Conservation (phyloP, 1,139 yeast genomes). For the Yamadazyma blattariae region DNA sequence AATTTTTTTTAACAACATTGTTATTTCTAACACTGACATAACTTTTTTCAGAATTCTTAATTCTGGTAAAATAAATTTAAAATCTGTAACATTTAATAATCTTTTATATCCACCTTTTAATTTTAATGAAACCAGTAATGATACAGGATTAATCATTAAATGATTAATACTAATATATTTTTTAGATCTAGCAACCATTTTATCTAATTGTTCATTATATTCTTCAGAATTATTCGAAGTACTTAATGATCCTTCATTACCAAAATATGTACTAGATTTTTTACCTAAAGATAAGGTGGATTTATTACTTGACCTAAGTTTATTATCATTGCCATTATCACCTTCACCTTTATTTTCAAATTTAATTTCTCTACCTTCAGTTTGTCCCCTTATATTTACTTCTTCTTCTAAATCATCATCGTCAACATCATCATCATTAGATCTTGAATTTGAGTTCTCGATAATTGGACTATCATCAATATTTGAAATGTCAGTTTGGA, state of each 20-base stretch:
- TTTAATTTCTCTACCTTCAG: background rate
- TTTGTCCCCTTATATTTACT: conserved; percentile 4
- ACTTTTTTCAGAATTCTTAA: conserved; percentile 46
- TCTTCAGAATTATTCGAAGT: conserved; percentile 16
- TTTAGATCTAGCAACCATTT: conserved; percentile 60
- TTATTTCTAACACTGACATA: conserved; percentile 53
- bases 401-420: background rate
- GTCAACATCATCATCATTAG: conserved; percentile 8
- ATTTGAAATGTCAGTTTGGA: conserved; percentile 40
- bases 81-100: conserved; percentile 59
- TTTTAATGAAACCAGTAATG: conserved; percentile 55
- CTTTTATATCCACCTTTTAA: conserved; percentile 54
- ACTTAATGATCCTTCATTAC: conserved; percentile 6
- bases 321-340: background rate
- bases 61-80: conserved; percentile 53
- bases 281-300: background rate
- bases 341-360: conserved; percentile 5
- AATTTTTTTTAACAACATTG: conserved; percentile 49
- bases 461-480: conserved; percentile 29
- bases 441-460: conserved; percentile 9
- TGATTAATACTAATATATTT: conserved; percentile 54
- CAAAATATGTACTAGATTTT: background rate
- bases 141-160: conserved; percentile 44
- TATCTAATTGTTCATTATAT: conserved; percentile 41
- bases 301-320: background rate